These are phyloP conservation scores for Suillus hirtellus DNA, from an alignment of 768 basidiomycete genomes.

Conservation along the genomic window DNA sequence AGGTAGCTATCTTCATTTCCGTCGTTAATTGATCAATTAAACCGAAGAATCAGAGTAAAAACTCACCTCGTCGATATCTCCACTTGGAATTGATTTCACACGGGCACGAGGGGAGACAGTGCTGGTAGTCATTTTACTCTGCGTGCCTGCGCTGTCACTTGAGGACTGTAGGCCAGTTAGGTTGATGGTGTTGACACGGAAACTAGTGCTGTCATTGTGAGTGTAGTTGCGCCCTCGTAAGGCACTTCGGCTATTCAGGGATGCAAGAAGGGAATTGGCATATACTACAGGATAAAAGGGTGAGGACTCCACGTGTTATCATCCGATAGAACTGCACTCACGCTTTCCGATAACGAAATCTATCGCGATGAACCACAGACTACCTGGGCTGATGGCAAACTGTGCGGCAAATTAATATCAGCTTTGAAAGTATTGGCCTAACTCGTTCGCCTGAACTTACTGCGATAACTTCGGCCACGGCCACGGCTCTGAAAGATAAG, in stretches of 20 bases:
- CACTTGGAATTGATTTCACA: neutral
- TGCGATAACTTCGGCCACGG: constrained; percentile 23
- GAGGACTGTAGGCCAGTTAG: constrained; percentile 7
- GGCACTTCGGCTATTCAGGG: constrained; percentile 41
- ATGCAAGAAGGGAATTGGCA: constrained; percentile 47
- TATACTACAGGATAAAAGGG: constrained; percentile 34
- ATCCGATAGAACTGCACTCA: constrained; percentile 21
- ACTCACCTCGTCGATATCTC: neutral
- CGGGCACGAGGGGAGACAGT: neutral
- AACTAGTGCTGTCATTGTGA: constrained; percentile 6
- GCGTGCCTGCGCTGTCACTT: neutral
- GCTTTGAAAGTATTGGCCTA: neutral
- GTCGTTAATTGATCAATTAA: neutral
- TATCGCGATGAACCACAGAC: constrained; percentile 48
- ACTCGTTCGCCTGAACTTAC: constrained; percentile 12
- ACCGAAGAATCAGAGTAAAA: neutral
- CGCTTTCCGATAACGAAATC: constrained; percentile 52
- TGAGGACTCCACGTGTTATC: neutral
- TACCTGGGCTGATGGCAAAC: constrained; percentile 42
- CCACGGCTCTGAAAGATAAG: constrained; percentile 17
- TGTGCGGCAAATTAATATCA: constrained; percentile 14
- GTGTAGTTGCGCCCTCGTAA: constrained; percentile 25
- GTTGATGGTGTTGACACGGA: constrained; percentile 9
- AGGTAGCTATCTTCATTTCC: neutral
- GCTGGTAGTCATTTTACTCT: neutral